phyloP scores from a whole-genome alignment of 345 rosid species.

The Acer negundo region DNA sequence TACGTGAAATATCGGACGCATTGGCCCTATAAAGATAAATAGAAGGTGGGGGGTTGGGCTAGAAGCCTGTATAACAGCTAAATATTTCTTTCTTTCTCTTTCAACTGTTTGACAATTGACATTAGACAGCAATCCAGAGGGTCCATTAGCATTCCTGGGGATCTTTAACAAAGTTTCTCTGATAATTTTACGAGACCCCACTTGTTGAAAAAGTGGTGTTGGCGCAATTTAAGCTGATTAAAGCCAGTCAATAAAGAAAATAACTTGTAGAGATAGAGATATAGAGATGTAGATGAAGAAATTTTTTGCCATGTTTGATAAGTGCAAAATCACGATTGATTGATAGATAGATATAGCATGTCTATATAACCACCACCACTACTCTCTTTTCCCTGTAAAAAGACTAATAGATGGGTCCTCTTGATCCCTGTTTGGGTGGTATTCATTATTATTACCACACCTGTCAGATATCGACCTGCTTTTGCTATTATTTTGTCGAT shows the following conservation, averaged over 20 bases:
- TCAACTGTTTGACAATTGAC: background rate
- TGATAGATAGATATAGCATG: background rate
- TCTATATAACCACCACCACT: conserved; percentile 20
- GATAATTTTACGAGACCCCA: conserved; percentile 13
- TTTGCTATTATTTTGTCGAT: background rate
- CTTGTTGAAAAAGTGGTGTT: conserved; percentile 16
- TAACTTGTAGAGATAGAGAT: too few species aligned
- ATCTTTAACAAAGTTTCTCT: background rate
- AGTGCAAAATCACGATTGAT: conserved; percentile 9
- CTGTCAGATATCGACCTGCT: conserved; percentile 17
- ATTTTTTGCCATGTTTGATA: background rate
- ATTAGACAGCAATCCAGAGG: conserved; percentile 22
- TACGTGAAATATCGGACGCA: too few species aligned
- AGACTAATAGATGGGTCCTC: conserved; percentile 17
- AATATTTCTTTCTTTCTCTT: conserved; percentile 9
- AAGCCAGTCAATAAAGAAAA: background rate
- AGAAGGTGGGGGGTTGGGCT: background rate
- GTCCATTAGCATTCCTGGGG: background rate
- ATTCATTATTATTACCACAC: conserved; percentile 23
- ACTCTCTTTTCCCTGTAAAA: background rate
- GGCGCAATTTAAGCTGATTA: conserved; percentile 33
- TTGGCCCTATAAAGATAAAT: too few species aligned
- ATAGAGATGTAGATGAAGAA: background rate
- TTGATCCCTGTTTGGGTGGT: conserved; percentile 30
- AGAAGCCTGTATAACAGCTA: background rate